phyloP scores from a whole-genome alignment of 495 filamentous ascomycete species.

The Thermothielavioides terrestris region DNA sequence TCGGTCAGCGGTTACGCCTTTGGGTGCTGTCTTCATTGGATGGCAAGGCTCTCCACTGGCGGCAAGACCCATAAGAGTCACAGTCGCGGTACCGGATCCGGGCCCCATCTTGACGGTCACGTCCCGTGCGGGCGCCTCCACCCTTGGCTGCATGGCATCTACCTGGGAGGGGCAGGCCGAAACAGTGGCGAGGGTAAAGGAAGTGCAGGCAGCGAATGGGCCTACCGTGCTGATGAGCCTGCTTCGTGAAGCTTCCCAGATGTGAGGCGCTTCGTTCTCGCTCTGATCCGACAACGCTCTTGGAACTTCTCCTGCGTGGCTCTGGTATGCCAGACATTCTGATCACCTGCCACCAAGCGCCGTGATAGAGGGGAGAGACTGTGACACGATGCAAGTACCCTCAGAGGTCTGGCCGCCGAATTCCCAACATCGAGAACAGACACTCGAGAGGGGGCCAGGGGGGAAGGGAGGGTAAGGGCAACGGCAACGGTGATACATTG shows the following conservation, averaged over 20 bases:
- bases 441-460: neutral
- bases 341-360: slow-evolving; percentile 6
- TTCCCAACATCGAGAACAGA: neutral
- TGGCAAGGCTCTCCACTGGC: slow-evolving; percentile 12
- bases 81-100: slow-evolving; percentile 23
- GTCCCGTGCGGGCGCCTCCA: slow-evolving; percentile 6
- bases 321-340: neutral
- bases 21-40: slow-evolving; percentile 16
- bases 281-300: neutral
- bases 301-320: neutral
- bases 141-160: neutral
- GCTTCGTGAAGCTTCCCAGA: neutral
- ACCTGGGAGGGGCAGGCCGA: neutral
- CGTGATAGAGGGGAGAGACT: slow-evolving; percentile 2
- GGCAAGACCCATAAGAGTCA: slow-evolving; percentile 17
- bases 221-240: neutral
- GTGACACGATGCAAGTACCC: slow-evolving; percentile 14
- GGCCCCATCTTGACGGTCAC: slow-evolving; percentile 7
- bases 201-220: neutral
- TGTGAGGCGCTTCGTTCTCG: neutral
- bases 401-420: neutral
- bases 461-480: neutral
- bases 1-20: slow-evolving; percentile 12
- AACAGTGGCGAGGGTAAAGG: neutral
- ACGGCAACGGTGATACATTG: neutral